Conservation (phyloP, 306 rosid species). For the Corylus heterophylla region DNA sequence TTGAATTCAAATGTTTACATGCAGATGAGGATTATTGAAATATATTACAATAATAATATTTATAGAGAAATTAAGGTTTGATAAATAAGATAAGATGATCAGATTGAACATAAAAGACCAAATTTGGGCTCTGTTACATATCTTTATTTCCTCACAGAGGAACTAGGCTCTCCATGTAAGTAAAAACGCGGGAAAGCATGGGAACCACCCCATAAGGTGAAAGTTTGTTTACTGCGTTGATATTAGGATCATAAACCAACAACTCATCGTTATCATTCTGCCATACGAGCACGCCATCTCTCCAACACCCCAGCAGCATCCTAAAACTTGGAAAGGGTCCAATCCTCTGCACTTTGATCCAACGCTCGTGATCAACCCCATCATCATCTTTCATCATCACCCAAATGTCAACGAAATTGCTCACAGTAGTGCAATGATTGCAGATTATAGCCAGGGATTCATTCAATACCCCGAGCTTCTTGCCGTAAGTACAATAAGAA, state of each 20-base stretch:
- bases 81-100: too few relatives aligned
- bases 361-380: neutral
- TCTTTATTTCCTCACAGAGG: neutral
- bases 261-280: neutral
- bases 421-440: neutral
- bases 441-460: constrained; percentile 4
- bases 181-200: neutral
- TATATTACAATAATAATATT: too few relatives aligned
- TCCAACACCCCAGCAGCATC: constrained; percentile 1
- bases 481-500: neutral
- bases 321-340: neutral
- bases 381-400: neutral
- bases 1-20: too few relatives aligned
- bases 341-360: neutral
- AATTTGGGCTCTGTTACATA: too few relatives aligned
- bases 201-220: neutral
- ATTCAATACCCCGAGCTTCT: neutral
- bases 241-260: neutral
- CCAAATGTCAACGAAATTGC: constrained; percentile 6
- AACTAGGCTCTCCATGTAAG: constrained; percentile 12
- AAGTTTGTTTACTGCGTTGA: neutral
- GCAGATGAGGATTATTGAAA: too few relatives aligned
- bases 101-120: too few relatives aligned
- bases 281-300: constrained; percentile 4
- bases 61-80: too few relatives aligned